A percentile compares a stretch with the other conserved stretches of the same genome.
phyloP scores from a whole-genome alignment of 2,329 filamentous ascomycete genomes.

The Phoma herbarum region DNA sequence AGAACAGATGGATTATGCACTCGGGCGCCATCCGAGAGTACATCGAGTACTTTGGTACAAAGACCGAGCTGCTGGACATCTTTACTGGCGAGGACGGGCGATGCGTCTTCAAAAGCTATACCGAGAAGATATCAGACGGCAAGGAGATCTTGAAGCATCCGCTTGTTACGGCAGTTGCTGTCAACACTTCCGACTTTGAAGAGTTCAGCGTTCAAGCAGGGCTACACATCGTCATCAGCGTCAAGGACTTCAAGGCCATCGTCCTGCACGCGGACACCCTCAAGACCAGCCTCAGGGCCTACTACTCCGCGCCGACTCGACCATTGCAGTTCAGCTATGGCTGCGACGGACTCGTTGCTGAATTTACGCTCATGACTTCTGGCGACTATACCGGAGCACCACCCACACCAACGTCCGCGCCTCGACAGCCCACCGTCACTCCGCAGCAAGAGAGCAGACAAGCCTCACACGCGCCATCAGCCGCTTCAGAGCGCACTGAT shows the following conservation, averaged over 20 bases:
- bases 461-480: slow-evolving; percentile 40
- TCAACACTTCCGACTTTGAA: slow-evolving; percentile 80
- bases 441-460: slow-evolving; percentile 50
- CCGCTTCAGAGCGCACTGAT: slow-evolving; percentile 30
- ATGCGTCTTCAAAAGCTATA: slow-evolving; percentile 81
- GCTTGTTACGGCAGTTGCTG: slow-evolving; percentile 78
- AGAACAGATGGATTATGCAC: slow-evolving; percentile 76
- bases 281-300: slow-evolving; percentile 71
- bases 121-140: slow-evolving; percentile 77
- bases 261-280: slow-evolving; percentile 77
- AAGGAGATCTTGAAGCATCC: slow-evolving; percentile 81
- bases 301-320: slow-evolving; percentile 74
- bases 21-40: slow-evolving; percentile 76
- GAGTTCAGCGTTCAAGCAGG: slow-evolving; percentile 77
- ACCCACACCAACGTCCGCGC: slow-evolving; percentile 50
- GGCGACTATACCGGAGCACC: slow-evolving; percentile 65
- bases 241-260: slow-evolving; percentile 84
- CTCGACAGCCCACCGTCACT: slow-evolving; percentile 51
- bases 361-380: slow-evolving; percentile 84
- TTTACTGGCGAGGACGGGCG: slow-evolving; percentile 71
- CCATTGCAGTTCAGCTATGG: slow-evolving; percentile 78
- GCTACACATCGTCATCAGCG: slow-evolving; percentile 80
- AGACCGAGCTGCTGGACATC: slow-evolving; percentile 82
- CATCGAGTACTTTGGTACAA: slow-evolving; percentile 81
- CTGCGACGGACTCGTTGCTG: slow-evolving; percentile 72